Base-by-base conservation (phyloP, 805 yeast species). In the Blastobotrys muscicola region DNA sequence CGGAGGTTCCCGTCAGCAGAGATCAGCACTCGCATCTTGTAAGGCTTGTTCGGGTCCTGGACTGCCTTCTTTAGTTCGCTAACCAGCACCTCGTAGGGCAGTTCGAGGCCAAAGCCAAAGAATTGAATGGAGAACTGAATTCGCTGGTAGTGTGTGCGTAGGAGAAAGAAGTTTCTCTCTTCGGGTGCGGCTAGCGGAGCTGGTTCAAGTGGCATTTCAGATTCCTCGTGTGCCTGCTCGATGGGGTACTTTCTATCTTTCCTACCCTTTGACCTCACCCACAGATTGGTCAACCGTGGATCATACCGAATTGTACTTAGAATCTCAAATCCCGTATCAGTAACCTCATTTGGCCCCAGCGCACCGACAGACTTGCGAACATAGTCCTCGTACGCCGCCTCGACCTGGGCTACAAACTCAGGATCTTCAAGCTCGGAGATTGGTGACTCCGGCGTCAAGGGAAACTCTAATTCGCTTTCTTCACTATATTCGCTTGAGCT, bases 241-340 rank as follows among this genome's bases (percentile, higher is more conserved):
- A n/a, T n/a, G n/a, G n/a, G n/a, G n/a, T n/a, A n/a, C n/a, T n/a
- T n/a, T n/a, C n/a, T n/a, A n/a, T n/a, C n/a, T n/a, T n/a, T n/a
- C 26, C 16, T 20, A 8, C 13, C 14, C 20, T 9, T 14, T 41
- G 41, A 36, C 36, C 39, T 29, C 29, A 13, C 14, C 34, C 36
- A 29, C 26, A 3, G 26, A 13, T 12, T 23, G n/a, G 59, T 38
- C 42, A 82, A 58, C 8, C 58, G 51, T 1, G 94, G 90, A 51
- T 85, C 94, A 56, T 81, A 86, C 40, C 95, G 67, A 33, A 86
- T 70, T 2, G 94, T 79, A 33, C 87, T 74, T 26, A 85, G 62
- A 11, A 85, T 59, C 49, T 78, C 74, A 54, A 83, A 79, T 4
- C 67, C 67, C 8, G 45, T 45, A 11, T 57, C 50, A 11, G 12